Base-by-base conservation (phyloP, 768 basidiomycete species). In the Cystobasidium tubakii region DNA sequence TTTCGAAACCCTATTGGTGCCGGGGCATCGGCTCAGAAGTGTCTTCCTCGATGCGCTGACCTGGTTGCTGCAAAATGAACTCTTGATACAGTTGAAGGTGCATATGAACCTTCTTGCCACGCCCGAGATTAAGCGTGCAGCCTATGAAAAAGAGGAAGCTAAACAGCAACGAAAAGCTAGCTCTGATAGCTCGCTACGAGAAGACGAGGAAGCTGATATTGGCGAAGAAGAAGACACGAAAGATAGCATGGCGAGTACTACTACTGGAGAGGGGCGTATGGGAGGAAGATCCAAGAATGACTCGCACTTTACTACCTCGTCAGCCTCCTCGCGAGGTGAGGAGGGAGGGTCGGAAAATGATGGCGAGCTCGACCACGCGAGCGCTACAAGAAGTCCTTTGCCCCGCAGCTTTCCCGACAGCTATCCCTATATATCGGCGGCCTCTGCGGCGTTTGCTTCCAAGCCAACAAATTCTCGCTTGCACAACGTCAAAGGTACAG, bases 31-130 rank as follows among this genome's bases (percentile, higher is more conserved):
- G 44, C 83, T 85, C 13, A 86, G 92, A 33, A 84, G 86, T 3
- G 80, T 87, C 64, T 95, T 90, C 81, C 86, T 89, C 76, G 87
- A 91, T 31, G 90, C 94, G 34, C 87, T 98, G 13, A 82, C 89
- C 43, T 97, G 94, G 95, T 86, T 98, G 84, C 84, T 97, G 43
- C 90, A 90, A 79, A 87, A 88, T 46, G 92, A 92, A 79, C 84
- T 98, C 76, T 83, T 97, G 21, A 85, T 90, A 66, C 89, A 90
- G 21, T 84, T 92, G 31, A 93, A 94, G 79, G 86, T 93, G 17
- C 88, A 89, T 43, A 87, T 95, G 67, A 88, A 93, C 34, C 84
- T 98, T 50, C 86, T 92, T 42, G 92, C 90, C 0, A 88, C 90
- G 0, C 83, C 85, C 3, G 86, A 87, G 60, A 82, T 97, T 73